Evolutionary conservation across 2,329 filamentous ascomycete genomes (phyloP).

Genomic region (Aaosphaeria arxii): DNA sequence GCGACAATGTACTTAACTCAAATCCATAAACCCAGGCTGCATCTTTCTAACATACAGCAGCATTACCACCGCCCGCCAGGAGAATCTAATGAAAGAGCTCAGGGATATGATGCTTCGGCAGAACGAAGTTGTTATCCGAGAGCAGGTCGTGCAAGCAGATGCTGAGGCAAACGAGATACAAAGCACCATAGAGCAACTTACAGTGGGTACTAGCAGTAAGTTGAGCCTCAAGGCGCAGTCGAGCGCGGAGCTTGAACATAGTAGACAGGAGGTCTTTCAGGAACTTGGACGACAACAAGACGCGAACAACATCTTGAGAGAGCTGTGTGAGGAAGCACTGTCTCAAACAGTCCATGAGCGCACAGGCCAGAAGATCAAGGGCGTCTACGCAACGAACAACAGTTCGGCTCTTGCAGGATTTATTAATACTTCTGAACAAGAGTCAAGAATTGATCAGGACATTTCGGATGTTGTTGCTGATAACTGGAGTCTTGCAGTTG

Average conservation of each 20-base stretch:
- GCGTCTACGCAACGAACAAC: conserved; percentile 10
- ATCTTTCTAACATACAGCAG: conserved; percentile 2
- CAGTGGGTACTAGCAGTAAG: background rate
- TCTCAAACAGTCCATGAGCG: conserved; percentile 8
- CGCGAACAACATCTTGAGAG: conserved; percentile 2
- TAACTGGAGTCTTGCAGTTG: background rate
- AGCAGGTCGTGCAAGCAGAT: conserved; percentile 2
- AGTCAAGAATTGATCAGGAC: conserved; percentile 8
- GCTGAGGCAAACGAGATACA: conserved; percentile 1
- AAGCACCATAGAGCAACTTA: background rate
- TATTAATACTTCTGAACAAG: conserved; percentile 9
- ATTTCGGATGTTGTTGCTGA: conserved; percentile 3
- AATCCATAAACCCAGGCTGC: background rate
- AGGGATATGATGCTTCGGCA: conserved; percentile 8
- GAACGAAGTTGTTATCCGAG: conserved; percentile 2
- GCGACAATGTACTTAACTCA: conserved; percentile 2
- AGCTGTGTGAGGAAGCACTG: conserved; percentile 4
- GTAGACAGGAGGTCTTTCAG: background rate
- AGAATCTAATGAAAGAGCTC: conserved; percentile 6
- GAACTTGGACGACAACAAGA: background rate
- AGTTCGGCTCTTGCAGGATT: conserved; percentile 9
- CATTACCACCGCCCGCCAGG: conserved; percentile 5
- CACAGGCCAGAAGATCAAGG: conserved; percentile 9
- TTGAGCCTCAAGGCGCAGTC: background rate
- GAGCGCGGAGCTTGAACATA: background rate